Evolutionary conservation across 2,329 filamentous ascomycete genomes (phyloP).

Genomic region (Talaromyces sp.): DNA sequence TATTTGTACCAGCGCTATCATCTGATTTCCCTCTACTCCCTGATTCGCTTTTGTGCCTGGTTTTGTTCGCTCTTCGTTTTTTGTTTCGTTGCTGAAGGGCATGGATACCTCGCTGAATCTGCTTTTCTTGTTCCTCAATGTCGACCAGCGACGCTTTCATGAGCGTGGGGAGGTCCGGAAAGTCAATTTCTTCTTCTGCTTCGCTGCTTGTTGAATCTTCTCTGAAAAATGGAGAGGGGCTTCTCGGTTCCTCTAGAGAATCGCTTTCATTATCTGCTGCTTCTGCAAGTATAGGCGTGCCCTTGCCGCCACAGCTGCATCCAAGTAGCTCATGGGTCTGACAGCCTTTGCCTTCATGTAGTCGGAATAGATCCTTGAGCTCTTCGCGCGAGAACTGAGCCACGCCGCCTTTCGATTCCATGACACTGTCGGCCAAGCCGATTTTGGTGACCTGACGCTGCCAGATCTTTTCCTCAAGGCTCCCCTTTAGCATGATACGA

Average conservation of each 20-base stretch:
- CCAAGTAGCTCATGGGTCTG: constrained; percentile 64
- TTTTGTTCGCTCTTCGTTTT: not conserved
- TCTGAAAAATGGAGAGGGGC: constrained; percentile 7
- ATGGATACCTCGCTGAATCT: constrained; percentile 18
- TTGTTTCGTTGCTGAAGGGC: constrained; percentile 5
- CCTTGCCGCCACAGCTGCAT: constrained; percentile 56
- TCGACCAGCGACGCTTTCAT: constrained; percentile 37
- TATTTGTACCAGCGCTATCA: constrained; percentile 11
- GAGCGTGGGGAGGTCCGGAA: constrained; percentile 25
- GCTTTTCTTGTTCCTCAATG: constrained; percentile 28
- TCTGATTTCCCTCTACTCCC: constrained; percentile 2
- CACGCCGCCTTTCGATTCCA: constrained; percentile 57
- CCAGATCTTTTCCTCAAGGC: constrained; percentile 69
- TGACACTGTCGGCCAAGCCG: constrained; percentile 64
- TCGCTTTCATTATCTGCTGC: constrained; percentile 13
- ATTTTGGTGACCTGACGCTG: constrained; percentile 67
- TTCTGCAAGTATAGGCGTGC: constrained; percentile 19
- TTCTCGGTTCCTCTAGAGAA: not conserved
- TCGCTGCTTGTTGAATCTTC: constrained; percentile 3
- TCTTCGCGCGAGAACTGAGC: constrained; percentile 62
- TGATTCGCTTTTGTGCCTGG: constrained; percentile 1
- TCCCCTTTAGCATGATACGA: constrained; percentile 61
- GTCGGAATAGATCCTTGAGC: constrained; percentile 59
- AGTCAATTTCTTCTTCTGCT: constrained; percentile 14
- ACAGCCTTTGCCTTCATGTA: constrained; percentile 56